A percentile compares a stretch with the other conserved stretches of the same genome.
These are phyloP conservation scores for Xylaria sp. DNA, from an alignment of 2,329 filamentous ascomycete species.

Conservation along the genomic window DNA sequence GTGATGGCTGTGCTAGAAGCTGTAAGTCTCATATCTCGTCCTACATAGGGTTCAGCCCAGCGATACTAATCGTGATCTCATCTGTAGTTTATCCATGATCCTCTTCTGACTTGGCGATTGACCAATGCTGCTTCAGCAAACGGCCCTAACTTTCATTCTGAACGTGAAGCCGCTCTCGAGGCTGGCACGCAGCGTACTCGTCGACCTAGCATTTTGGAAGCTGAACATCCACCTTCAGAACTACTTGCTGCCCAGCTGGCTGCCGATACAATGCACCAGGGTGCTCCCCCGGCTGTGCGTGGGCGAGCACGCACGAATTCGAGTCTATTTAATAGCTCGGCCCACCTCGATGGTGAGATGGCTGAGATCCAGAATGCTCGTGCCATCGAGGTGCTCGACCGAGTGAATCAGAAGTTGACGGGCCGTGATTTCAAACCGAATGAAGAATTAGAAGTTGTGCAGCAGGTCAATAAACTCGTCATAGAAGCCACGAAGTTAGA, in stretches of 20 bases:
- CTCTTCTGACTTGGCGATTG: conserved; percentile 96
- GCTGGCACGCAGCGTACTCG: conserved; percentile 65
- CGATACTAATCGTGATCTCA: conserved; percentile 37
- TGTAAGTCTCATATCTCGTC: conserved; percentile 67
- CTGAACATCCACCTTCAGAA: conserved; percentile 68
- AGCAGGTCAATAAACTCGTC: conserved; percentile 94
- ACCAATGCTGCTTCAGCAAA: conserved; percentile 71
- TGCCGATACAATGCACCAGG: conserved; percentile 52
- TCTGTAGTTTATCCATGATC: conserved; percentile 93
- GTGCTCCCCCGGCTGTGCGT: conserved; percentile 60
- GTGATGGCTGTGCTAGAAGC: conserved; percentile 98
- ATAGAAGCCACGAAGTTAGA: conserved; percentile 96
- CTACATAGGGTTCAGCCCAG: not conserved
- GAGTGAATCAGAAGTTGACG: conserved; percentile 95
- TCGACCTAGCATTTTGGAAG: conserved; percentile 76
- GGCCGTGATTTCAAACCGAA: conserved; percentile 89
- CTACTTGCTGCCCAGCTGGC: conserved; percentile 61
- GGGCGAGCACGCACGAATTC: conserved; percentile 70
- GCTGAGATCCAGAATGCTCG: conserved; percentile 91
- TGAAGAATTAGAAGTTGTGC: conserved; percentile 85
- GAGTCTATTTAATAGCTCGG: conserved; percentile 50
- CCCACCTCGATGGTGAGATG: conserved; percentile 56
- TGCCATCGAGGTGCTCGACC: conserved; percentile 88
- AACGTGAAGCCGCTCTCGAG: conserved; percentile 65
- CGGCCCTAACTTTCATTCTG: conserved; percentile 74